Evolutionary conservation across 148 eudicot species (phyloP), one percentile per base, ranked within the genome.

Genomic region (Nyssa sinensis): DNA sequence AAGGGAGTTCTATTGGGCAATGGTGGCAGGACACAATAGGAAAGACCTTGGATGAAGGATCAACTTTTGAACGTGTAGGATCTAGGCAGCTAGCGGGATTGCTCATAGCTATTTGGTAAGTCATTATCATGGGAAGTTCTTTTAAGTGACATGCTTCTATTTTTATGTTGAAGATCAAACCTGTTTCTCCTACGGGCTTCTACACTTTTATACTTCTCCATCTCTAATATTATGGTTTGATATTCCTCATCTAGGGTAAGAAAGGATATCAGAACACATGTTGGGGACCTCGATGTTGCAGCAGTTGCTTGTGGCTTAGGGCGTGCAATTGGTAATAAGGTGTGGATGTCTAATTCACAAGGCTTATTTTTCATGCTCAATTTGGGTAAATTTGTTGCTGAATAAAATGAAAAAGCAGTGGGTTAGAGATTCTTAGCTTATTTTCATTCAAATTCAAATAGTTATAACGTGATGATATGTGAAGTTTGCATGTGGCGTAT

Each of bases 281-380:
- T 89, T 34, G 99, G 99, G 70, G 99, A 96, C 76, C 97, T 96
- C 78, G 99, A 96, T 84, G 95, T 89, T 78, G 85, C 87, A 74
- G 98, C 98, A 25, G 97, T 96, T 79, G 98, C 99, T 67, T 96
- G 99, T 81, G 99, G 99, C 70, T 87, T 96, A 75, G 99, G 98
- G 71, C 91, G 99, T 69, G 90, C 99, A 39, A 89, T 96, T 81
- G 98, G 98, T 80, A 93, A 96, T 81, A 96, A 96, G 99, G 99
- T 91, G 84, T n/a, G 62, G 24, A 25, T 14, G 16, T 64, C 28
- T 66, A 12, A 24, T 76, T 73, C 73, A 61, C 59, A 33, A 32
- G 21, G 67, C 25, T 69, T 30, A 41, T 34, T 34, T 60, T n/a
- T 68, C 58, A 59, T 23, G 65, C 59, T 24, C 14, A 12, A 16